Conservation (phyloP, 2,329 filamentous ascomycete species). For the Penicillium sp. region DNA sequence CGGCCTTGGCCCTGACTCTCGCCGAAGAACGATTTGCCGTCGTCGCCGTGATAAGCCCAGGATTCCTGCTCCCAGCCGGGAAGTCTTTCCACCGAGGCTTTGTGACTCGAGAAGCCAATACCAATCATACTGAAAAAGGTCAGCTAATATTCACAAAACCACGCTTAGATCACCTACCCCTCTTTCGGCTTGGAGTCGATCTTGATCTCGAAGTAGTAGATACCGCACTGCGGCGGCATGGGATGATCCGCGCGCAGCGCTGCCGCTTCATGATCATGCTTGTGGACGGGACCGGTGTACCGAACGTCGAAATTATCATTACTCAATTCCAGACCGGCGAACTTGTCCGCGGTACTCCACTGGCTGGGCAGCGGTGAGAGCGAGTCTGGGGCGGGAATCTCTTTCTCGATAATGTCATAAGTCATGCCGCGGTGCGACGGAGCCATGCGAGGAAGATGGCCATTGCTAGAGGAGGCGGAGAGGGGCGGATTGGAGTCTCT, state of each 20-base stretch:
- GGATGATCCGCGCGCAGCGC: slow-evolving; percentile 79
- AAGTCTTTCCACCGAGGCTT: slow-evolving; percentile 61
- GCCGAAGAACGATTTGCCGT: slow-evolving; percentile 64
- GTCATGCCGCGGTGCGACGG: slow-evolving; percentile 75
- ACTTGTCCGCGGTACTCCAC: slow-evolving; percentile 82
- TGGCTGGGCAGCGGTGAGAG: slow-evolving; percentile 72
- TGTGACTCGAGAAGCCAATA: slow-evolving; percentile 62
- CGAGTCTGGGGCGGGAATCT: slow-evolving; percentile 63
- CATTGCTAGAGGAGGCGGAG: slow-evolving; percentile 60
- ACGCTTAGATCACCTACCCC: slow-evolving; percentile 52
- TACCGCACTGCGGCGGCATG: slow-evolving; percentile 86
- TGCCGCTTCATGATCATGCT: slow-evolving; percentile 72
- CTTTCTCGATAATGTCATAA: slow-evolving; percentile 81
- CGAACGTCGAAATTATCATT: slow-evolving; percentile 72
- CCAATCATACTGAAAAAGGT: slow-evolving; percentile 45
- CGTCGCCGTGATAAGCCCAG: slow-evolving; percentile 68
- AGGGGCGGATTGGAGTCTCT: slow-evolving; percentile 52
- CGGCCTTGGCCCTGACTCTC: slow-evolving; percentile 57
- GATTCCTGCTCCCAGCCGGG: slow-evolving; percentile 68
- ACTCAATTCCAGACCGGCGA: slow-evolving; percentile 70
- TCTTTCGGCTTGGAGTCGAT: slow-evolving; percentile 69
- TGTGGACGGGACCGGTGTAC: slow-evolving; percentile 59
- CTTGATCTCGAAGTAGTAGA: slow-evolving; percentile 88
- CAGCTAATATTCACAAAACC: not conserved
- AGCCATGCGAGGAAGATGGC: slow-evolving; percentile 59